Percentiles rank a stretch among this genome's conserved stretches.
phyloP scores from a whole-genome alignment of 1,139 yeast species.

The Hyphopichia buzzinii region DNA sequence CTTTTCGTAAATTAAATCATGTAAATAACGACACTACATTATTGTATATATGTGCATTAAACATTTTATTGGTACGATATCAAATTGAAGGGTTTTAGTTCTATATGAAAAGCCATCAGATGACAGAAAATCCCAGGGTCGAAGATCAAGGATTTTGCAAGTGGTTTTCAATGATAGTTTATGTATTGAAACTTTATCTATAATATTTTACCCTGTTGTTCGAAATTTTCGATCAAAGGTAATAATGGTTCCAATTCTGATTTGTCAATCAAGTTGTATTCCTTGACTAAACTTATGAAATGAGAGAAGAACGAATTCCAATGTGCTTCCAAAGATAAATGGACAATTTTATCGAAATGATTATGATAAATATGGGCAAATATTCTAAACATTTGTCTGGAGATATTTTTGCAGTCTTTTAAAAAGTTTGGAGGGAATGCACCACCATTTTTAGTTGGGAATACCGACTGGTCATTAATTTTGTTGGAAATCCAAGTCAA shows the following conservation, averaged over 20 bases:
- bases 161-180: background rate
- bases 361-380: slow-evolving; percentile 94
- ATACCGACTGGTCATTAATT: slow-evolving; percentile 81
- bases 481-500: slow-evolving; percentile 87
- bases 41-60: background rate
- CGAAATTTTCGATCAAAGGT: slow-evolving; percentile 75
- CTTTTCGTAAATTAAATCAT: slow-evolving; percentile 42
- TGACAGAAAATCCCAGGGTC: too few relatives aligned
- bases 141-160: background rate
- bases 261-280: slow-evolving; percentile 75
- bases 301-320: slow-evolving; percentile 99
- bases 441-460: slow-evolving; percentile 92
- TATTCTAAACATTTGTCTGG: slow-evolving; percentile 91
- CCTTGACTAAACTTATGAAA: slow-evolving; percentile 81
- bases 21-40: background rate
- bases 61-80: background rate
- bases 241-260: slow-evolving; percentile 76
- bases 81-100: background rate
- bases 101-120: too few relatives aligned
- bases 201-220: slow-evolving; percentile 79
- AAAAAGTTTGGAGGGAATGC: slow-evolving; percentile 87
- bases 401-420: slow-evolving; percentile 81
- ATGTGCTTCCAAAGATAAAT: slow-evolving; percentile 90
- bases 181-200: too few relatives aligned
- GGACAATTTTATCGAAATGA: slow-evolving; percentile 90